A percentile compares a stretch with the other conserved stretches of the same genome.
These are phyloP conservation scores for Moricandia moricandioides DNA, from an alignment of 345 rosid species.

Conservation along the genomic window DNA sequence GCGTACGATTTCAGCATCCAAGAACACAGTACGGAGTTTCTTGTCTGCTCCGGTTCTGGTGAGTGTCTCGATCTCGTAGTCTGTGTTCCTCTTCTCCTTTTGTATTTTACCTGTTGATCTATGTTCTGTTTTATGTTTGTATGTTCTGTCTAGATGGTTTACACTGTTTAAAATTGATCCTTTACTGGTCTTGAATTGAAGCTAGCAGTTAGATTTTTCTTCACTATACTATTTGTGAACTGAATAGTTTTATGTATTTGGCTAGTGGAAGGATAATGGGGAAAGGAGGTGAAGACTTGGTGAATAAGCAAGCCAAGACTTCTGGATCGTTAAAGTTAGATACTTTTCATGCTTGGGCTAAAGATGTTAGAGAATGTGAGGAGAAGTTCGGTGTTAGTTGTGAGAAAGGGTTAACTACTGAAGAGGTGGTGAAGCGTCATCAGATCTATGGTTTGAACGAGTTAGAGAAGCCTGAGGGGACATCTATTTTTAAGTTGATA, in stretches of 20 bases:
- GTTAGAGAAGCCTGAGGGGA: constrained; percentile 77
- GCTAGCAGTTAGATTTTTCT: background rate
- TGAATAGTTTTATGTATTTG: constrained; percentile 8
- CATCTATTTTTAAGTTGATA: constrained; percentile 56
- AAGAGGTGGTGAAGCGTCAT: constrained; percentile 53
- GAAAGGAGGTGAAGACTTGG: constrained; percentile 57
- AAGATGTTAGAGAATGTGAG: constrained; percentile 55
- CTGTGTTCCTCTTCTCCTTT: constrained; percentile 11
- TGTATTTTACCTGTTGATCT: too few species aligned
- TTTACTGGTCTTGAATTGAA: background rate
- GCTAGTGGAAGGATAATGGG: constrained; percentile 49
- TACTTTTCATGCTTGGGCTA: constrained; percentile 64
- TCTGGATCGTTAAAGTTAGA: constrained; percentile 26
- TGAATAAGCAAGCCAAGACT: constrained; percentile 26
- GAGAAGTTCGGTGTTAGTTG: constrained; percentile 48
- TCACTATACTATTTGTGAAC: background rate
- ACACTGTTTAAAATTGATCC: background rate
- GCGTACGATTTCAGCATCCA: constrained; percentile 16
- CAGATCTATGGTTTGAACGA: constrained; percentile 69
- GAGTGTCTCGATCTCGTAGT: constrained; percentile 21
- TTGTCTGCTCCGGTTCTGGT: constrained; percentile 22
- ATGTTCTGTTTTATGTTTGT: background rate
- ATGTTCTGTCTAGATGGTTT: background rate
- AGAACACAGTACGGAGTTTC: constrained; percentile 29
- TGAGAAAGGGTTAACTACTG: constrained; percentile 45